Base-by-base conservation (phyloP, 768 basidiomycete species). In the Hebeloma cylindrosporum region DNA sequence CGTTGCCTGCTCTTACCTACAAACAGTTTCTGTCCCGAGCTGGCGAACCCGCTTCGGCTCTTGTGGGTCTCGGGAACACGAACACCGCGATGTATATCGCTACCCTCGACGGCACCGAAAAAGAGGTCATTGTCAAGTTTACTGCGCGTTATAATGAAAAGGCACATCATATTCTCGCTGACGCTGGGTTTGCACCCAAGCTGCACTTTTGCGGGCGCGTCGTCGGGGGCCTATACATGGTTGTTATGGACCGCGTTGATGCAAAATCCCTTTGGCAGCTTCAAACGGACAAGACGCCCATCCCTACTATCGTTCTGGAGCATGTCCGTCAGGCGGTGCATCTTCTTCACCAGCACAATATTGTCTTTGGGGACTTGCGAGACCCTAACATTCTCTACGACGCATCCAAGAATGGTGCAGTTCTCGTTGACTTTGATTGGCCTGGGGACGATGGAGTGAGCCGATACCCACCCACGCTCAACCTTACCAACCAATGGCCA, bases 391-490 rank as follows among this genome's bases (percentile, higher is more conserved):
- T 62, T 27, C 33, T 65, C 42, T 50, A 44, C 31, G 22, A 26
- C 29, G 29, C 46, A 20, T 26, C 39, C 35, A 45, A 50, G 22
- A 33, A 13, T 16, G 40, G 40, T 31, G 53, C 42, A 14, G 35
- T 59, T 35, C 50, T 66, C 10, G 47, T 64, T 27, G 59, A 64
- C 47, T 64, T 64, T 40, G 61, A 66, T 49, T 66, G 60, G 62
- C 40, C 55, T 16, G 64, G 53, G 10, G 47, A 43, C 28, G 40
- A 41, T 25, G 53, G 40, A 5, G 32, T 57, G 35, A 51, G 32
- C 42, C 41, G 51, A 48, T 65, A 64, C 43, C 60, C 61, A 10
- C 47, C 54, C 17, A 48, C 49, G 32, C 46, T 59, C 21, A 57
- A 54, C 40, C 14, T 37, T 26, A 13, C 21, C n/a, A 51, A 49